Evolutionary conservation across 768 basidiomycete species (phyloP).

Genomic region (Terana coerulea): DNA sequence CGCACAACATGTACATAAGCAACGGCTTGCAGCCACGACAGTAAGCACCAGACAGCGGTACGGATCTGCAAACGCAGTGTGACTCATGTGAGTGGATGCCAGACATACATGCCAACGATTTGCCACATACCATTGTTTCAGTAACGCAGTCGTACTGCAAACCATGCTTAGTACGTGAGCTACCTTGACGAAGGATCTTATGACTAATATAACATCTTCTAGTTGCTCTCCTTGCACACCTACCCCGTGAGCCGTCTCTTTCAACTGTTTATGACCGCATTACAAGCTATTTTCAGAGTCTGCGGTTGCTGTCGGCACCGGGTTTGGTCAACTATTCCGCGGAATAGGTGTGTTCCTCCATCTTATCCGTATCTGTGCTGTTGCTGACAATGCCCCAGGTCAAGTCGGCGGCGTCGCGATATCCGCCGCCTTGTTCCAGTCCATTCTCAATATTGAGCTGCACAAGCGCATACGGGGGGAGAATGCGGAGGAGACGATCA

Average conservation of each 20-base stretch:
- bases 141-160: slow-evolving; percentile 67
- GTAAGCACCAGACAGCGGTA: no score
- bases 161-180: slow-evolving; percentile 66
- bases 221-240: slow-evolving; percentile 64
- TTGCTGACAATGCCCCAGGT: no score
- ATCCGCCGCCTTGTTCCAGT: slow-evolving; percentile 66
- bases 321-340: slow-evolving; percentile 64
- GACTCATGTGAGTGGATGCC: no score
- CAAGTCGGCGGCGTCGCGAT: slow-evolving; percentile 73
- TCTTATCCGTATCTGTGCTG: no score
- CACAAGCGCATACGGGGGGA: slow-evolving; percentile 49
- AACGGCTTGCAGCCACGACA: no score
- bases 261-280: background rate
- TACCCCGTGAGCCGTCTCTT: slow-evolving; percentile 44
- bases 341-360: no score
- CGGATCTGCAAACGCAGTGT: no score
- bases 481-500: slow-evolving; percentile 58
- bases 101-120: no score
- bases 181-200: slow-evolving; percentile 7
- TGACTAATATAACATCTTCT: background rate
- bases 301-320: slow-evolving; percentile 63
- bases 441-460: slow-evolving; percentile 50
- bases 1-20: no score
- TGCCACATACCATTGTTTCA: no score
- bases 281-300: slow-evolving; percentile 36